phyloP scores from a whole-genome alignment of 2,329 filamentous ascomycete species.

The Monilinia polystroma region DNA sequence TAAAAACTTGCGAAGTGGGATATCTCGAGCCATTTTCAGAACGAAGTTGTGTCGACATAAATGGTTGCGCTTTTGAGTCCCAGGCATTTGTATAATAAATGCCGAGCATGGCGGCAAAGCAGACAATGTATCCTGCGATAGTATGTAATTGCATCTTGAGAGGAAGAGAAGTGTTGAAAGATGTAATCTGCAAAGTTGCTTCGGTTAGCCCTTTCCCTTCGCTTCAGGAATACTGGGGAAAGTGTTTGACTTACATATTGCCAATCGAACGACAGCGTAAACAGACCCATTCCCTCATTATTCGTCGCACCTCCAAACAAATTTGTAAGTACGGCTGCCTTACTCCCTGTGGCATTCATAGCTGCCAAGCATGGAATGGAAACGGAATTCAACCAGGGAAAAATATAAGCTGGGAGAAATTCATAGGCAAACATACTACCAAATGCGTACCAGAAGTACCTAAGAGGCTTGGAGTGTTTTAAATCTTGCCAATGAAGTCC shows the following conservation, averaged over 20 bases:
- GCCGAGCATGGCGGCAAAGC: conserved; percentile 50
- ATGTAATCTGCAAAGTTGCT: conserved; percentile 48
- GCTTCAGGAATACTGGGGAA: conserved; percentile 16
- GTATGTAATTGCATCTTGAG: conserved; percentile 51
- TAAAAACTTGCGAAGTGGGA: conserved; percentile 45
- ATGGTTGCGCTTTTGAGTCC: conserved; percentile 44
- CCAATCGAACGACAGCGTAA: conserved; percentile 47
- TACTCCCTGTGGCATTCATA: conserved; percentile 33
- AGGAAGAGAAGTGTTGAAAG: conserved; percentile 52
- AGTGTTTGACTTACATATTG: conserved; percentile 45
- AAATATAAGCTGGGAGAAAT: conserved; percentile 49
- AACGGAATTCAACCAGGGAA: conserved; percentile 46
- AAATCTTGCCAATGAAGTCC: conserved; percentile 43
- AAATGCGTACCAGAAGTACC: conserved; percentile 46
- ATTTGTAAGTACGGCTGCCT: conserved; percentile 47
- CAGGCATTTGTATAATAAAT: conserved; percentile 48
- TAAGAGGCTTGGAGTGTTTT: conserved; percentile 44
- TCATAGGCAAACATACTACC: conserved; percentile 48
- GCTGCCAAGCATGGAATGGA: conserved; percentile 49
- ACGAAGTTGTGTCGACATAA: conserved; percentile 47
- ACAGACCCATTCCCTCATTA: conserved; percentile 47
- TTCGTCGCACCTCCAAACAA: conserved; percentile 49
- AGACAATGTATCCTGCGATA: conserved; percentile 48
- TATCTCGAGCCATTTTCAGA: conserved; percentile 44
- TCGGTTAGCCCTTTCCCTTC: conserved; percentile 14